These are phyloP conservation scores for Trichoderma hamatum DNA, from an alignment of 2,329 filamentous ascomycete genomes.

Conservation along the genomic window DNA sequence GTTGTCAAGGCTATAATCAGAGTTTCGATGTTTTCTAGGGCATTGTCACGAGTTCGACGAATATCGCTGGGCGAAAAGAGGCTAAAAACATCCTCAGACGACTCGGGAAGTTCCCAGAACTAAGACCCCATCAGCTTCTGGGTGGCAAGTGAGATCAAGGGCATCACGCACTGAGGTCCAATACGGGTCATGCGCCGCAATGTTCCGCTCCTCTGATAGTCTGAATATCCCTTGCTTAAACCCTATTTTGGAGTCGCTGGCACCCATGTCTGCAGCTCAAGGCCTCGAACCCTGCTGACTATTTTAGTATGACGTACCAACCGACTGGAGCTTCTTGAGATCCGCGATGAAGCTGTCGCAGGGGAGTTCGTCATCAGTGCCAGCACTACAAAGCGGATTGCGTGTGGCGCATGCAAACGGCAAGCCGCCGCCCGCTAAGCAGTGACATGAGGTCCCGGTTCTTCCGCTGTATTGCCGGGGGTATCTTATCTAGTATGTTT, in stretches of 20 bases:
- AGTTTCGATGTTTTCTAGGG: conserved; percentile 87
- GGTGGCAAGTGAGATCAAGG: not conserved
- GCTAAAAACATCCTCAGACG: conserved; percentile 93
- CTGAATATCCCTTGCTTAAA: conserved; percentile 99
- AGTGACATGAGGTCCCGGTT: not conserved
- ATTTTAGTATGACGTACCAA: conserved; percentile 23
- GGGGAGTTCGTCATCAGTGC: conserved; percentile 24
- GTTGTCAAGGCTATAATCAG: conserved; percentile 82
- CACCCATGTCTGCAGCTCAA: conserved; percentile 70
- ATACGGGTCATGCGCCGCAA: conserved; percentile 85
- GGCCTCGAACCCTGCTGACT: conserved; percentile 29
- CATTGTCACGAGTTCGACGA: conserved; percentile 81
- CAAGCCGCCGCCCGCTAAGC: not conserved
- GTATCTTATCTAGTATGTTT: not conserved
- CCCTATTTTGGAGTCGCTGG: conserved; percentile 96
- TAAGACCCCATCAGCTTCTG: conserved; percentile 43
- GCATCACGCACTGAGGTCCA: conserved; percentile 79
- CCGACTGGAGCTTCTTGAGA: conserved; percentile 23
- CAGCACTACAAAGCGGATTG: conserved; percentile 16
- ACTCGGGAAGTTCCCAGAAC: conserved; percentile 98
- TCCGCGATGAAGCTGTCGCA: conserved; percentile 25
- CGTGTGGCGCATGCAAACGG: conserved; percentile 15
- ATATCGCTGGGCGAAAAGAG: conserved; percentile 90
- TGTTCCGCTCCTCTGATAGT: conserved; percentile 87
- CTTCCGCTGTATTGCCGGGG: conserved; percentile 19